phyloP scores from a whole-genome alignment of 495 filamentous ascomycete genomes.

The Saxispiralis lemnorum region DNA sequence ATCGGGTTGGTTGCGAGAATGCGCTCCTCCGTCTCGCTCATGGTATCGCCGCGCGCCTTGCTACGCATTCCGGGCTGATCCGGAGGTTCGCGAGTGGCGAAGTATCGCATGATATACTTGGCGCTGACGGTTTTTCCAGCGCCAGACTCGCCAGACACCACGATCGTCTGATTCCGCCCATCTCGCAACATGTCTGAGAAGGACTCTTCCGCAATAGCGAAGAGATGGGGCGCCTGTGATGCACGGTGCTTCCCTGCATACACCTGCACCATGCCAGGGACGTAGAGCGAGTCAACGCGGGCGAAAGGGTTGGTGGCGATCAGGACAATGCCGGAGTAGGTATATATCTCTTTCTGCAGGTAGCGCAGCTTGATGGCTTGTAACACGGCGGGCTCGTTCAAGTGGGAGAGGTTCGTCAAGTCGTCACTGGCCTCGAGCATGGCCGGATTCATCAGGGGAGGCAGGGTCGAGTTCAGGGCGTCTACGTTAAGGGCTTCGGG shows the following conservation, averaged over 20 bases:
- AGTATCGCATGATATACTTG: slow-evolving; percentile 99
- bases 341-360: slow-evolving; percentile 98
- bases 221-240: slow-evolving; percentile 92
- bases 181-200: slow-evolving; percentile 99
- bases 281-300: slow-evolving; percentile 92
- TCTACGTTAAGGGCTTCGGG: slow-evolving; percentile 60
- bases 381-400: slow-evolving; percentile 94
- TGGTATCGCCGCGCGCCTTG: slow-evolving; percentile 65
- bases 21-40: slow-evolving; percentile 96
- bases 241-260: slow-evolving; percentile 95
- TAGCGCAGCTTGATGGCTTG: slow-evolving; percentile 97
- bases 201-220: slow-evolving; percentile 96
- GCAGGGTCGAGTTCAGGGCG: slow-evolving; percentile 42
- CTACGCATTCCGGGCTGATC: slow-evolving; percentile 65
- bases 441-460: slow-evolving; percentile 91
- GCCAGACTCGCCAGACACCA: slow-evolving; percentile 95
- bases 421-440: slow-evolving; percentile 99
- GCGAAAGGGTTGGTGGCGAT: slow-evolving; percentile 99
- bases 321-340: slow-evolving; percentile 94
- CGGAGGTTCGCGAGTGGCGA: slow-evolving; percentile 89
- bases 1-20: slow-evolving; percentile 97
- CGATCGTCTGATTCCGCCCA: slow-evolving; percentile 89
- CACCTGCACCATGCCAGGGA: slow-evolving; percentile 96
- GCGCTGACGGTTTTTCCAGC: slow-evolving; percentile 98
- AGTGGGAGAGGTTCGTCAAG: slow-evolving; percentile 87